Evolutionary conservation across 306 rosid species (phyloP), one percentile per base, ranked within the genome.

Genomic region (Vigna unguiculata): DNA sequence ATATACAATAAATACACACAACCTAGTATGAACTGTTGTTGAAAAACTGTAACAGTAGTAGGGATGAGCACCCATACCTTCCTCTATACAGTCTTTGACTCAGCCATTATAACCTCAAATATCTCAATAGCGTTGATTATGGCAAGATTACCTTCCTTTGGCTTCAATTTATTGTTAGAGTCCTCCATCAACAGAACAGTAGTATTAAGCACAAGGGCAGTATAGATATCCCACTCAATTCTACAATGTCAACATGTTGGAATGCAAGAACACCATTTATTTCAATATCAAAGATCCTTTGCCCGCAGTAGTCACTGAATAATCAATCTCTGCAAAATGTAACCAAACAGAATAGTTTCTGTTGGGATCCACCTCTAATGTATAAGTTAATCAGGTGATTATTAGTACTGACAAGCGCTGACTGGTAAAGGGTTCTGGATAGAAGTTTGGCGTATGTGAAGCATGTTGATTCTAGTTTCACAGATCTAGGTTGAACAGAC

Each of bases 261-360:
- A 88, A 86, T 77, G 0, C 43, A 66, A 32, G 62, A 72, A 87
- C 59, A 9, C 91, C 93, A 60, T 92, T 92, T 57, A 92, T 84
- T 21, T 79, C 20, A 57, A 92, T 74, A 82, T 88, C 85, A 57
- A 92, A 92, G 25, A 90, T 88, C 78, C 97, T 85, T 80, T 88
- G 83, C 66, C 96, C 28, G 46, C 83, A 68, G 67, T 64, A 72
- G 78, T 85, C 55, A 92, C 75, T 4, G 86, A 69, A 76, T 51
- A 41, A 66, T 87, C 91, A 74, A 92, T 90, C 85, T 92, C 97
- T 2, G 97, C 92, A 66, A 92, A 90, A 78, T 90, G 96, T 48
- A 92, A 78, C 96, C 93, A 90, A 83, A 92, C 63, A 13, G 97
- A 92, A 83, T 92, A 90, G 86, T 92, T 88, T 78, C 90, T 86